These are phyloP conservation scores for Phytophthora sp. DNA, from an alignment of 352 stramenopile genomes.

Conservation along the genomic window DNA sequence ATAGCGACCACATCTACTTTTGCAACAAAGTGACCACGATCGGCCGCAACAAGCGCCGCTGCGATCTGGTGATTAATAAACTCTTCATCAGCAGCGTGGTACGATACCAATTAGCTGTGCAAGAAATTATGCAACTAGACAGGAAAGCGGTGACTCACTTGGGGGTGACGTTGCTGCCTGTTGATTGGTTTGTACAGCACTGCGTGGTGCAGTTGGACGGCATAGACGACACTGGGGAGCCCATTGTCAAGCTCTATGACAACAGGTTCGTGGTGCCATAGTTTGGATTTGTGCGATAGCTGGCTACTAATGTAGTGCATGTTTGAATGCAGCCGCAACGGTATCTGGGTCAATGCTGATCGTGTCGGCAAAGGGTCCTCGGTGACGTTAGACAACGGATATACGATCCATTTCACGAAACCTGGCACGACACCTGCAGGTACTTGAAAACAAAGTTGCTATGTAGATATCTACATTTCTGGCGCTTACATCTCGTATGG, in stretches of 20 bases:
- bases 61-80: conserved; percentile 60
- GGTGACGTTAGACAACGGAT: conserved; percentile 40
- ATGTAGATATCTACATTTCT: not conserved
- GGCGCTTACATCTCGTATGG: not conserved
- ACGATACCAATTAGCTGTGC: conserved; percentile 28
- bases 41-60: conserved; percentile 52
- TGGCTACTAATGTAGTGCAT: not conserved
- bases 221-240: conserved; percentile 28
- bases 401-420: conserved; percentile 77
- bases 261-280: conserved; percentile 57
- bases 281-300: not conserved
- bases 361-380: conserved; percentile 50
- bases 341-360: conserved; percentile 75
- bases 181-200: conserved; percentile 44
- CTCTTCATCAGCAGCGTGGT: conserved; percentile 76
- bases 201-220: conserved; percentile 56
- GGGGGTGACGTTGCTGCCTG: not conserved
- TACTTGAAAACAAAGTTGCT: conserved; percentile 3
- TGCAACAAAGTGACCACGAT: conserved; percentile 47
- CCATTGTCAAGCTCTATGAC: conserved; percentile 53
- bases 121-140: not conserved
- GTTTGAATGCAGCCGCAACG: conserved; percentile 53
- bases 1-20: conserved; percentile 77
- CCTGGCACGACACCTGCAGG: conserved; percentile 48
- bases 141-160: not conserved